A percentile compares a stretch with the other conserved stretches of the same genome.
These are phyloP conservation scores for Saraca asoca DNA, from an alignment of 331 rosid genomes.

Conservation along the genomic window DNA sequence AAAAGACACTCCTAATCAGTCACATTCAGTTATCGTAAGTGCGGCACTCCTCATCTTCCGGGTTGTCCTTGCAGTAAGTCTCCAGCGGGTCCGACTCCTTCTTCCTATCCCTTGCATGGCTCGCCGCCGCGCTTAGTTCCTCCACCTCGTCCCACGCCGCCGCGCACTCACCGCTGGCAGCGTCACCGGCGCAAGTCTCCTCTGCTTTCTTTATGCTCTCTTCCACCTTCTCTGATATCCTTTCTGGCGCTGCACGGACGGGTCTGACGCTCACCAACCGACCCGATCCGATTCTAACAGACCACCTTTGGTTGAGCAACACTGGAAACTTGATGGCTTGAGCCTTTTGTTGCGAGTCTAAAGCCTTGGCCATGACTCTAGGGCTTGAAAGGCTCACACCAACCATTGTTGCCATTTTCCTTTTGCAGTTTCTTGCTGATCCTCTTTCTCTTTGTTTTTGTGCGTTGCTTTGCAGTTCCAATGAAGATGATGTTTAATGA, in stretches of 20 bases:
- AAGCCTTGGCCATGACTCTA: conserved; percentile 38
- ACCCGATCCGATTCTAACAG: conserved; percentile 17
- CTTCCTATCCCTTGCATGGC: conserved; percentile 74
- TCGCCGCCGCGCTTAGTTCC: conserved; percentile 98
- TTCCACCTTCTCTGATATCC: conserved; percentile 67
- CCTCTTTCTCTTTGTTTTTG: neutral
- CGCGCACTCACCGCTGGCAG: conserved; percentile 80
- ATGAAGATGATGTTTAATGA: too few species aligned
- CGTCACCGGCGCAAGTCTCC: conserved; percentile 70
- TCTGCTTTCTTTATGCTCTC: conserved; percentile 92
- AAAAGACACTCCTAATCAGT: neutral
- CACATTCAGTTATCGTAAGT: conserved; percentile 47
- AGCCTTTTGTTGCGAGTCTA: conserved; percentile 36
- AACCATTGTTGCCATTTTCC: conserved; percentile 48
- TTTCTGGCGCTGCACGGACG: conserved; percentile 65
- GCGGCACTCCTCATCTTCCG: conserved; percentile 88
- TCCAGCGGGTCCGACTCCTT: conserved; percentile 77
- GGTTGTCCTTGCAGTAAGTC: conserved; percentile 79
- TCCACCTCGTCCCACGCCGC: conserved; percentile 99
- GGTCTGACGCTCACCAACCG: conserved; percentile 41
- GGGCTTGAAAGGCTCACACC: conserved; percentile 61
- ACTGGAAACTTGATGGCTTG: conserved; percentile 37
- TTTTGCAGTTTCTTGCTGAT: conserved; percentile 25
- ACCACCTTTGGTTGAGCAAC: conserved; percentile 34
- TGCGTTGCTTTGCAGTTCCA: too few species aligned